Base-by-base conservation (phyloP, 495 filamentous ascomycete genomes). In the Neurospora pannonica region DNA sequence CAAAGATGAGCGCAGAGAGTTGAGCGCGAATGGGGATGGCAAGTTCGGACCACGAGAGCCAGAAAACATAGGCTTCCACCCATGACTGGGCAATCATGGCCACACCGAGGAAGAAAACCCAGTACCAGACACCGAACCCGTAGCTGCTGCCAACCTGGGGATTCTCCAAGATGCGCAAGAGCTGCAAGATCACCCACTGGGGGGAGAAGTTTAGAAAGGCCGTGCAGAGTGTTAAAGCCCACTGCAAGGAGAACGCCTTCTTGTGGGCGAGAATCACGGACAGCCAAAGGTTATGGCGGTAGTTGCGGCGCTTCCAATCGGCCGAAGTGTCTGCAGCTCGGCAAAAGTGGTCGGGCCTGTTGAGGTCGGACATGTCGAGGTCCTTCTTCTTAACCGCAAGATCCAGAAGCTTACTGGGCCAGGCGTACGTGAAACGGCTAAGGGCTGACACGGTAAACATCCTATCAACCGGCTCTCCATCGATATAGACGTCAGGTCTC, bases 1-100 rank as follows among this genome's bases (percentile, higher is more conserved):
- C 87, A 75, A 95, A 95, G 11, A 95, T 87, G 24, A 93, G 82
- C 1, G 92, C 89, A 2, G 92, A 91, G 2, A 95, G 82, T 72
- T 94, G 90, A 31, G 88, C 85, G 38, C 91, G 89, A 39, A 95
- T 84, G 3, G 91, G 91, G 24, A 93, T 84, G 28, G 86, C 86
- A 5, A 94, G 76, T 43, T 88, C 86, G 0, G 89, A 88, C 79
- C 86, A 93, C 1, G 88, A 88, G 34, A 91, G 77, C 92, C 92
- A 94, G 78, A 85, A 89, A 5, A 89, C 73, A 83, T 88, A 90
- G 0, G 88, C 81, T 74, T 92, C 91, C 21, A 92, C 78, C 82
- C 86, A 89, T 0, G 87, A 84, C 24, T 86, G 83, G 0, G 87
- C 78, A 38, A 91, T 77, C 40, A 91, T 90, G 21, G 85, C 78